Base-by-base conservation (phyloP, 2,329 filamentous ascomycete species). In the Ambrosiella beaveri region DNA sequence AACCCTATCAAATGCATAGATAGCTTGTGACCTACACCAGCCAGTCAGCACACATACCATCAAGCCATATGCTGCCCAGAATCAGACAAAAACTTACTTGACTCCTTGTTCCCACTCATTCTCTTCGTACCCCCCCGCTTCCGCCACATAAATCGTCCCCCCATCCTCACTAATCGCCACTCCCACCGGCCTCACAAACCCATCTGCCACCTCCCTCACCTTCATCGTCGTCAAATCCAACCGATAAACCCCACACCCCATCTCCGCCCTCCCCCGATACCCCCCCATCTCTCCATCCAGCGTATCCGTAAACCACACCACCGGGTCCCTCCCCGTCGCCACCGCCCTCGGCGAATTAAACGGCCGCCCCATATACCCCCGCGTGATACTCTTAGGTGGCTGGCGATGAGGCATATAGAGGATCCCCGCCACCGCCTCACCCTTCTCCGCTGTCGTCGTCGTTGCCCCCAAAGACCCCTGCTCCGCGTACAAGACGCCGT, bases 331-430 rank as follows among this genome's bases (percentile, higher is more conserved):
- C 50, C 69, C 66, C 12, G 73, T 65, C 5, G 74, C 70, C 2
- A 77, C 72, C 57, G 77, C 75, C 60, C 76, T 75, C 50, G 73
- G 66, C 1, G 71, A 74, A 63, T 76, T 77, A 64, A 78, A 77
- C 1, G 68, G 66, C 6, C 73, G 66, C 1, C 72, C 72, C 41
- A 72, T 64, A 63, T 71, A 77, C 2, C 69, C 69, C 12, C 64
- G 70, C 1, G 74, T 60, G 1, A 75, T 44, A 0, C 62, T 54
- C 35, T 71, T 67, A 0, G 69, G 69, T 2, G 68, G 62, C 11
- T 60, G 57, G 4, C 61, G 55, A 2, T 64, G n/a, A 7, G 66
- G 62, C 69, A 71, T 71, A 1, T 66, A 65, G 3, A 72, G 63
- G 0, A 69, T 67, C 3, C 68, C 65, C 1, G 64, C 61, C 2